Evolutionary conservation across 306 rosid genomes (phyloP), one percentile per base, ranked within the genome.

Genomic region (Abrus precatorius): DNA sequence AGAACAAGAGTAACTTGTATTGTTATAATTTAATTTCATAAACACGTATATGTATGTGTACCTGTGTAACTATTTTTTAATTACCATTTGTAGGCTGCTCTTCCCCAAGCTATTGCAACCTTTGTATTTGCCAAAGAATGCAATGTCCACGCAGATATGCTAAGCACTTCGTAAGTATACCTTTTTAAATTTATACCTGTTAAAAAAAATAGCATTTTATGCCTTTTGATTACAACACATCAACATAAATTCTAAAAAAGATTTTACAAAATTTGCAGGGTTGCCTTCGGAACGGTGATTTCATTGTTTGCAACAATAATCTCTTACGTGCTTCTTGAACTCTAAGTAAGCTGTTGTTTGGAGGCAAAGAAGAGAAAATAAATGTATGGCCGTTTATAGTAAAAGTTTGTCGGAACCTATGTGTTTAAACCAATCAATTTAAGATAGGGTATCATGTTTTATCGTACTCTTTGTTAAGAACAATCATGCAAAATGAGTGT

Each of bases 141-240:
- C 65, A 59, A 82, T 67, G 69, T 75, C 14, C 85, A 82, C 3
- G 47, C 85, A 8, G 81, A 82, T 38, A 82, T 82, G 7, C 52
- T 66, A 1, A 66, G 85, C 72, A 82, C 85, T 33, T 71, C 81
- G 85, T 82, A 75, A 82, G 81, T 52, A 1, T 1, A 3, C 27
- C 4, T 43, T 38, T 64, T 7, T 7, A 20, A 4, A 7, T 27
- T 20, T 55, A 2, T 14, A 55, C 5, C 1, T 4, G 10, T 3
- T 29, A 0, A 57, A 3, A 7, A 43, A n/a, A 2, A 4, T 7
- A 65, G 40, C 5, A 36, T 38, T 40, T 2, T 64, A 0, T 59
- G 3, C 33, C 20, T 20, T 48, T 38, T 65, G 50, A 65, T 38
- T 40, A 40, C 8, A 40, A 14, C 7, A 38, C 0, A 4, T n/a